These are phyloP conservation scores for Bipolaris cookei DNA, from an alignment of 2,329 filamentous ascomycete genomes.

Conservation along the genomic window DNA sequence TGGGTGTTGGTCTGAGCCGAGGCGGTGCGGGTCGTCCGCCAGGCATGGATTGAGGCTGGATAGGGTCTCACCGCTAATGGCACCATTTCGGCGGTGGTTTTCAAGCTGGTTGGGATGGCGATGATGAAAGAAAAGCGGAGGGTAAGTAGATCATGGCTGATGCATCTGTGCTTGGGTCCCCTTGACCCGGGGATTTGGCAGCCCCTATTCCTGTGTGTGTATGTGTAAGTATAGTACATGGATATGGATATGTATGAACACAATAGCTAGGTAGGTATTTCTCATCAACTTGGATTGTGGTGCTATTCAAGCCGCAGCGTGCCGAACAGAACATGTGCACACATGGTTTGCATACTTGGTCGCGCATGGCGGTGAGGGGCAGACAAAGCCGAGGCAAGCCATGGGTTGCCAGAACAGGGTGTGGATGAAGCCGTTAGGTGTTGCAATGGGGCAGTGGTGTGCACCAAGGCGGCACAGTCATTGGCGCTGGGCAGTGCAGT, in stretches of 20 bases:
- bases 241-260: too few relatives aligned
- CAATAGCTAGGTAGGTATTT: too few relatives aligned
- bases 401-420: slow-evolving; percentile 22
- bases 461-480: neutral
- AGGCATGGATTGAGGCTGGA: neutral
- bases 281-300: neutral
- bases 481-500: neutral
- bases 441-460: slow-evolving; percentile 1
- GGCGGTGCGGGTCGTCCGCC: neutral
- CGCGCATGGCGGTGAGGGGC: slow-evolving; percentile 32
- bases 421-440: neutral
- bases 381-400: slow-evolving; percentile 32
- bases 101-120: neutral
- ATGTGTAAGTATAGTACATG: too few relatives aligned
- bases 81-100: slow-evolving; percentile 11
- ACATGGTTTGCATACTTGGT: slow-evolving; percentile 19
- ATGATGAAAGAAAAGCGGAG: neutral
- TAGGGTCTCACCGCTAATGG: slow-evolving; percentile 19
- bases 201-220: too few relatives aligned
- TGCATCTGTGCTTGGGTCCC: neutral
- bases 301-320: slow-evolving; percentile 19
- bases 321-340: slow-evolving; percentile 16
- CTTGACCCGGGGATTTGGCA: neutral
- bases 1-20: slow-evolving; percentile 1
- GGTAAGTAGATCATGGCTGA: neutral